Conservation (phyloP, 2,329 filamentous ascomycete genomes). For the Hymenotorrendiella dingleyae region DNA sequence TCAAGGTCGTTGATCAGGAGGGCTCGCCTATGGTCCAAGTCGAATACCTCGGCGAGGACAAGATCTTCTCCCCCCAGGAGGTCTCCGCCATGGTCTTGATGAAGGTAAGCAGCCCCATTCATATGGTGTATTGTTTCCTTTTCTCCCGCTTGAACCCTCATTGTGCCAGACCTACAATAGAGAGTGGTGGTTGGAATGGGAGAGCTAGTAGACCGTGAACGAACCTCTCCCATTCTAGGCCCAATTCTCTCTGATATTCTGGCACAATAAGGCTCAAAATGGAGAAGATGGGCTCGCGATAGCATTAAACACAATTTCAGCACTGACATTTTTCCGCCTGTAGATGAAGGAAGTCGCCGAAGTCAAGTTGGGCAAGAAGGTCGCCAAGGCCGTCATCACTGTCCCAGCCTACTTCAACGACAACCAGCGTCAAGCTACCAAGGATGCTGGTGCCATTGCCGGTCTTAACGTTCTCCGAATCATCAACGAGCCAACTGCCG, state of each 20-base stretch:
- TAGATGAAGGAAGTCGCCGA: slow-evolving; percentile 99
- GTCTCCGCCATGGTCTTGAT: slow-evolving; percentile 97
- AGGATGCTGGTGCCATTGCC: slow-evolving; percentile 96
- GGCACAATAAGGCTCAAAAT: no score
- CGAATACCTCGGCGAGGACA: slow-evolving; percentile 89
- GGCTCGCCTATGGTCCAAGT: slow-evolving; percentile 91
- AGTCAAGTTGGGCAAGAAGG: slow-evolving; percentile 96
- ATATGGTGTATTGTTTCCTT: no score
- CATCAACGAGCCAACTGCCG: slow-evolving; percentile 99
- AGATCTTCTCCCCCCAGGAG: slow-evolving; percentile 96
- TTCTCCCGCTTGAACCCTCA: no score
- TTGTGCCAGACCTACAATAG: no score
- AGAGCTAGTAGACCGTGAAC: no score
- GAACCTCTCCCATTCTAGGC: no score
- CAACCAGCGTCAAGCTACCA: slow-evolving; percentile 99
- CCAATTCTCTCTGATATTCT: no score
- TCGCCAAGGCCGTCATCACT: slow-evolving; percentile 98
- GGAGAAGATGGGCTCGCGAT: no score
- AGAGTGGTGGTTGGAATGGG: no score
- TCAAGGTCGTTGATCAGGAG: slow-evolving; percentile 90
- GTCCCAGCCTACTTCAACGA: slow-evolving; percentile 99
- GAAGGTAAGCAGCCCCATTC: slow-evolving; percentile 65
- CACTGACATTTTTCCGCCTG: slow-evolving; percentile 11
- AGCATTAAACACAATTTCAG: not conserved
- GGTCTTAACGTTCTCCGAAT: slow-evolving; percentile 99